Conservation (phyloP, 306 rosid genomes). For the Lablab purpureus region DNA sequence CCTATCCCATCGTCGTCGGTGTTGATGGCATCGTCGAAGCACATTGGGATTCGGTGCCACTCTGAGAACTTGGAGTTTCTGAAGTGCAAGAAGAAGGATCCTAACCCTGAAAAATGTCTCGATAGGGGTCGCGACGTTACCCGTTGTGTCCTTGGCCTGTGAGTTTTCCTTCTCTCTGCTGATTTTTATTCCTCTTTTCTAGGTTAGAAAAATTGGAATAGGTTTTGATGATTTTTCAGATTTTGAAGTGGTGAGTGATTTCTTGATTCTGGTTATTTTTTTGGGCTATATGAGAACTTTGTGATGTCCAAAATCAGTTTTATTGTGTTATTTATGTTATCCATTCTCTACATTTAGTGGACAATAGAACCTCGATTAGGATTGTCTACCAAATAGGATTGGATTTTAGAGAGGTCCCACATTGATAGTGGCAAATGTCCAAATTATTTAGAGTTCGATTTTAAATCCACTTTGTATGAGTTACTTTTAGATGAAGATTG, state of each 20-base stretch:
- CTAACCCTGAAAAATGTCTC: conserved; percentile 90
- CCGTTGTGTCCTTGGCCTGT: conserved; percentile 92
- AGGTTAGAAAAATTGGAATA: background rate
- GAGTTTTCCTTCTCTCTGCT: conserved; percentile 22
- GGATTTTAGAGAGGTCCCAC: no score
- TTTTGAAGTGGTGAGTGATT: background rate
- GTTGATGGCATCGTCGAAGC: conserved; percentile 90
- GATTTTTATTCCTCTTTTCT: background rate
- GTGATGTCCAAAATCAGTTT: background rate
- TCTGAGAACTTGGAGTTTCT: conserved; percentile 85
- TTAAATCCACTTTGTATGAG: no score
- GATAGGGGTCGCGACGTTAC: conserved; percentile 90
- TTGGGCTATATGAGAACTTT: conserved; percentile 21
- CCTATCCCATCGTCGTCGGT: conserved; percentile 96
- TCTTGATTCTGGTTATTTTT: background rate
- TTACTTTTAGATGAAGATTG: conserved; percentile 11
- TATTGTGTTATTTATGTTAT: no score
- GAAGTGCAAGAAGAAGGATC: conserved; percentile 91
- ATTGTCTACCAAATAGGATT: background rate
- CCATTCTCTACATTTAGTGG: background rate
- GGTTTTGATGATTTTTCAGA: background rate
- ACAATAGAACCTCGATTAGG: background rate
- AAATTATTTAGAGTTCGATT: no score
- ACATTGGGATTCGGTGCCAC: conserved; percentile 73
- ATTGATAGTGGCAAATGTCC: no score